phyloP scores from a whole-genome alignment of 2,329 filamentous ascomycete species.

The Colletotrichum echinochloae region DNA sequence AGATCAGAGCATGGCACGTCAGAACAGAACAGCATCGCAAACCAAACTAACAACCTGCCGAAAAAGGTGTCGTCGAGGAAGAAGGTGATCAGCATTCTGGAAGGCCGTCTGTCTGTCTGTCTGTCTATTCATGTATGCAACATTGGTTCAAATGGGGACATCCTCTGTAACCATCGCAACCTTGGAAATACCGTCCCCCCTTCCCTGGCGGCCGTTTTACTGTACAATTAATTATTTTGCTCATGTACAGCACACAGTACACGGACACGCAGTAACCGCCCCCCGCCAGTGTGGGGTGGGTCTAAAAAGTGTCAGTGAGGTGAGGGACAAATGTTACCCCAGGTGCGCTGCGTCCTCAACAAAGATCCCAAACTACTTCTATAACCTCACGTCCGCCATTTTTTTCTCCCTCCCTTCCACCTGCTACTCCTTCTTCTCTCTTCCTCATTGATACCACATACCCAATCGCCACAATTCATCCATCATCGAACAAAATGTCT shows the following conservation, averaged over 20 bases:
- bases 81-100: not conserved
- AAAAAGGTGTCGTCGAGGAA: not conserved
- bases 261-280: slow-evolving; percentile 5
- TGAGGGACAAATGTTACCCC: slow-evolving; percentile 30
- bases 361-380: slow-evolving; percentile 29
- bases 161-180: not conserved
- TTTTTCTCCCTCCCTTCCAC: slow-evolving; percentile 23
- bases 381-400: slow-evolving; percentile 21
- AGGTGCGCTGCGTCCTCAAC: slow-evolving; percentile 20
- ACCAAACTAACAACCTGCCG: slow-evolving; percentile 12
- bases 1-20: not conserved
- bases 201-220: not conserved
- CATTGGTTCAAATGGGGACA: not conserved
- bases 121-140: not conserved
- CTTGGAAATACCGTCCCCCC: not conserved
- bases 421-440: slow-evolving; percentile 11
- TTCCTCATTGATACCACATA: slow-evolving; percentile 16
- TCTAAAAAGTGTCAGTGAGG: slow-evolving; percentile 10
- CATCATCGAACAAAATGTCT: slow-evolving; percentile 69
- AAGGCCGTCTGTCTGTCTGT: too few relatives aligned
- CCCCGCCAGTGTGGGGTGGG: slow-evolving; percentile 15
- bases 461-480: slow-evolving; percentile 30
- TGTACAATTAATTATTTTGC: not conserved
- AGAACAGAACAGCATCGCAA: not conserved
- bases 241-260: not conserved